A percentile compares a stretch with the other conserved stretches of the same genome.
These are phyloP conservation scores for Lentinula lateritia DNA, from an alignment of 768 basidiomycete species.

Conservation along the genomic window DNA sequence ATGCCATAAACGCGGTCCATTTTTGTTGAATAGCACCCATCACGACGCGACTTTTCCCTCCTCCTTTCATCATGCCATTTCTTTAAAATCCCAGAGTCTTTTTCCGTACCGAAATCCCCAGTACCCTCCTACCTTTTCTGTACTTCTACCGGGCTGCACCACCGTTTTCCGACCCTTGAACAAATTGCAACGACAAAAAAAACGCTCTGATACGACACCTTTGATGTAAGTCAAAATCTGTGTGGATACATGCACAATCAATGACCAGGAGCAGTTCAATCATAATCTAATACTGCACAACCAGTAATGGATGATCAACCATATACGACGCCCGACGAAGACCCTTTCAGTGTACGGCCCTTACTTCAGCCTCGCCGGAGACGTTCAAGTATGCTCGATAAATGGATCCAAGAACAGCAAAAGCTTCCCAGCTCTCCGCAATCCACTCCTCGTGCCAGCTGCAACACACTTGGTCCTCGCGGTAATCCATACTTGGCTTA, in stretches of 20 bases:
- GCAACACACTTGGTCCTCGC: slow-evolving; percentile 10
- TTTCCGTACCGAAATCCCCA: background rate
- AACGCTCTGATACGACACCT: background rate
- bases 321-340: slow-evolving; percentile 47
- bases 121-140: background rate
- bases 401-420: slow-evolving; percentile 51
- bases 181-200: background rate
- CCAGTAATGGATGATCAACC: slow-evolving; percentile 30
- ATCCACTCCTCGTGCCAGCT: slow-evolving; percentile 9
- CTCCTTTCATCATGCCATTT: slow-evolving; percentile 1
- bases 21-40: background rate
- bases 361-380: slow-evolving; percentile 26
- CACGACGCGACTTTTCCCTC: background rate
- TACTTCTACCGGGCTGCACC: background rate
- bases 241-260: background rate
- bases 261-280: background rate
- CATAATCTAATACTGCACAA: background rate
- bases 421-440: slow-evolving; percentile 6
- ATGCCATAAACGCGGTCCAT: background rate
- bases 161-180: background rate
- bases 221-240: background rate
- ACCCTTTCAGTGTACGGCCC: slow-evolving; percentile 41
- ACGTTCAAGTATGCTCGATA: slow-evolving; percentile 47
- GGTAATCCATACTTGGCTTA: slow-evolving; percentile 37
- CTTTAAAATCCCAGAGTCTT: background rate